These are phyloP conservation scores for Phytopythium aichiense DNA, from an alignment of 352 stramenopile genomes.

Conservation along the genomic window DNA sequence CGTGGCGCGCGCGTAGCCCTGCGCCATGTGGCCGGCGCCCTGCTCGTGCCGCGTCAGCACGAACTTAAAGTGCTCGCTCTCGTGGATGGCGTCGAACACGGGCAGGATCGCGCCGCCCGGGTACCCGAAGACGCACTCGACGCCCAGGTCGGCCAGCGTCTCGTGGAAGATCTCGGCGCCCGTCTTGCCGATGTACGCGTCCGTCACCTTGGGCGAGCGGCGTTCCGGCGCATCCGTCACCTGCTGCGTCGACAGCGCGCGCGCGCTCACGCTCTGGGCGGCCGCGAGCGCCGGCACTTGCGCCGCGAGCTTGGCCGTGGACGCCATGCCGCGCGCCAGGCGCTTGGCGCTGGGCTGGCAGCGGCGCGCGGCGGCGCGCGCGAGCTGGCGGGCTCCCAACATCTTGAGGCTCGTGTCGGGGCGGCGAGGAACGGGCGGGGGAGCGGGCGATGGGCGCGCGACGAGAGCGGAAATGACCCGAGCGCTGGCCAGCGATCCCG, in stretches of 20 bases:
- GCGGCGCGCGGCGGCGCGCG: slow-evolving; percentile 32
- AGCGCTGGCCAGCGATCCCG: background rate
- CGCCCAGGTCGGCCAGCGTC: slow-evolving; percentile 88
- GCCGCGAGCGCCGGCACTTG: slow-evolving; percentile 11
- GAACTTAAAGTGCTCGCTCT: slow-evolving; percentile 81
- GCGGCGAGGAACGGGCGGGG: background rate
- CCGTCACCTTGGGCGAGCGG: slow-evolving; percentile 46
- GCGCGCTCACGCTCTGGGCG: slow-evolving; percentile 10
- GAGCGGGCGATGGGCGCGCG: background rate
- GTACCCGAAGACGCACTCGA: slow-evolving; percentile 93
- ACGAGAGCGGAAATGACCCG: slow-evolving; percentile 5
- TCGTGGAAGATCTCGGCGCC: slow-evolving; percentile 94
- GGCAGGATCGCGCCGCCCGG: slow-evolving; percentile 92
- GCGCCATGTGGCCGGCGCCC: slow-evolving; percentile 81
- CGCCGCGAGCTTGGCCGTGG: slow-evolving; percentile 14
- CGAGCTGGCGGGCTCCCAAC: slow-evolving; percentile 40
- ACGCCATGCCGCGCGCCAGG: slow-evolving; percentile 16
- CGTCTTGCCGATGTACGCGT: slow-evolving; percentile 89
- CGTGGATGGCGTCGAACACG: slow-evolving; percentile 94
- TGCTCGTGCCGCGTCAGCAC: slow-evolving; percentile 81
- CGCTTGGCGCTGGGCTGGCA: slow-evolving; percentile 11
- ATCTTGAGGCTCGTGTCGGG: slow-evolving; percentile 18
- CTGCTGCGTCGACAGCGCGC: slow-evolving; percentile 35
- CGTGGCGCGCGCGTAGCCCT: slow-evolving; percentile 79
- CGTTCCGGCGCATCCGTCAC: slow-evolving; percentile 29